Conservation (phyloP, 148 eudicot genomes). For the Camellia sinensis region DNA sequence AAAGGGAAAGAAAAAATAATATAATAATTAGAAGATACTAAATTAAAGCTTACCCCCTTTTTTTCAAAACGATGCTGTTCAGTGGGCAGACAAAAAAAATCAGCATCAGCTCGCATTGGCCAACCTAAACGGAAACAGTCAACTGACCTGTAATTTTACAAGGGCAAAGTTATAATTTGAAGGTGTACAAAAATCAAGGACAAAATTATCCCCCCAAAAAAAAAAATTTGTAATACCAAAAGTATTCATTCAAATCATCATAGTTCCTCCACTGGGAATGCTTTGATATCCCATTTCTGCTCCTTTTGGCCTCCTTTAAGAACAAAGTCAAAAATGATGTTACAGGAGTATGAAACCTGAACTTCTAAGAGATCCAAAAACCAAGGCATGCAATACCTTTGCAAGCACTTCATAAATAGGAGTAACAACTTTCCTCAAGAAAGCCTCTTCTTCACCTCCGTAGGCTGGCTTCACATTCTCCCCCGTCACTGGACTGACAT, state of each 20-base stretch:
- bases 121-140: slow-evolving; percentile 94
- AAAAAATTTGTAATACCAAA: slow-evolving; percentile 51
- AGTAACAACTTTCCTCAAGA: slow-evolving; percentile 74
- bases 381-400: slow-evolving; percentile 39
- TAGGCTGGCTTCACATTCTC: slow-evolving; percentile 93
- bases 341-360: not conserved
- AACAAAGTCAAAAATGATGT: not conserved
- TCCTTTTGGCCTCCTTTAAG: slow-evolving; percentile 76
- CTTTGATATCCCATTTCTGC: slow-evolving; percentile 79
- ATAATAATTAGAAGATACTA: no score
- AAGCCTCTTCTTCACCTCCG: slow-evolving; percentile 93
- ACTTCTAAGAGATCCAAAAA: not conserved
- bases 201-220: not conserved
- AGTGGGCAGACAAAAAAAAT: slow-evolving; percentile 16
- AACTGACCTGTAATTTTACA: slow-evolving; percentile 57
- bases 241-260: slow-evolving; percentile 96
- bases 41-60: no score
- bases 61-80: no score
- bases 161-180: slow-evolving; percentile 34
- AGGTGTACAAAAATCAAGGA: not conserved
- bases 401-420: slow-evolving; percentile 79
- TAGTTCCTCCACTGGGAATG: slow-evolving; percentile 99
- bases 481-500: slow-evolving; percentile 89
- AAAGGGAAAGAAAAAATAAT: not conserved
- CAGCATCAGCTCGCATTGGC: slow-evolving; percentile 98